phyloP scores from a whole-genome alignment of 371 early-diverging fungal genomes.

The Mucor plumbeus region DNA sequence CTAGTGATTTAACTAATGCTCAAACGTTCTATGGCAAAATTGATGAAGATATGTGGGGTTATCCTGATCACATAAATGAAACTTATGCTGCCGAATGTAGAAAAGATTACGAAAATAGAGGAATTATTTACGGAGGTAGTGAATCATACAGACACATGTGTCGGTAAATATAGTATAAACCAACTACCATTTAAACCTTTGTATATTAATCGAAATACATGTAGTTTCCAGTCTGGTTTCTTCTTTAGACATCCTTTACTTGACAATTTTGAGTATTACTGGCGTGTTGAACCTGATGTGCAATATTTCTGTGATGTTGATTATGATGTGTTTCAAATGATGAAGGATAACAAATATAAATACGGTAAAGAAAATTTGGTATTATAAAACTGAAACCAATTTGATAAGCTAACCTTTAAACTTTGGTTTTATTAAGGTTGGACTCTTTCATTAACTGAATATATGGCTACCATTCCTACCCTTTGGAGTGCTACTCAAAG shows the following conservation, averaged over 20 bases:
- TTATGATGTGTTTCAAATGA: slow-evolving; percentile 89
- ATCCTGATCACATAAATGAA: slow-evolving; percentile 82
- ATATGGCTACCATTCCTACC: slow-evolving; percentile 80
- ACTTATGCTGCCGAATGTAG: slow-evolving; percentile 65
- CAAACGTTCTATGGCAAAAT: slow-evolving; percentile 56
- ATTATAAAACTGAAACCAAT: neutral
- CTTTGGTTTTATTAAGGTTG: slow-evolving; percentile 33
- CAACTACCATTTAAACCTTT: neutral
- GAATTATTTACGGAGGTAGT: slow-evolving; percentile 84
- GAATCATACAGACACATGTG: slow-evolving; percentile 96
- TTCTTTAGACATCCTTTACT: slow-evolving; percentile 89
- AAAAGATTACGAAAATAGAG: slow-evolving; percentile 58
- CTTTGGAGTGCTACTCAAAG: slow-evolving; percentile 76
- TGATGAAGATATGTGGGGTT: slow-evolving; percentile 76
- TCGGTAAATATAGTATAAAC: slow-evolving; percentile 42
- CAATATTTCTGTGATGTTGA: slow-evolving; percentile 85
- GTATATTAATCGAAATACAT: neutral
- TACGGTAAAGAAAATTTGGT: slow-evolving; percentile 61
- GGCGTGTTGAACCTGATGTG: slow-evolving; percentile 95
- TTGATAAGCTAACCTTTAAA: neutral
- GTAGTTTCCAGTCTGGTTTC: slow-evolving; percentile 73
- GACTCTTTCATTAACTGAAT: slow-evolving; percentile 85
- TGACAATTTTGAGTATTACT: slow-evolving; percentile 87
- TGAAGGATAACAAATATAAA: slow-evolving; percentile 78
- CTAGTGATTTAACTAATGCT: slow-evolving; percentile 53